Base-by-base conservation (phyloP, 2,329 filamentous ascomycete genomes). In the Mycosphaerella arachidis region DNA sequence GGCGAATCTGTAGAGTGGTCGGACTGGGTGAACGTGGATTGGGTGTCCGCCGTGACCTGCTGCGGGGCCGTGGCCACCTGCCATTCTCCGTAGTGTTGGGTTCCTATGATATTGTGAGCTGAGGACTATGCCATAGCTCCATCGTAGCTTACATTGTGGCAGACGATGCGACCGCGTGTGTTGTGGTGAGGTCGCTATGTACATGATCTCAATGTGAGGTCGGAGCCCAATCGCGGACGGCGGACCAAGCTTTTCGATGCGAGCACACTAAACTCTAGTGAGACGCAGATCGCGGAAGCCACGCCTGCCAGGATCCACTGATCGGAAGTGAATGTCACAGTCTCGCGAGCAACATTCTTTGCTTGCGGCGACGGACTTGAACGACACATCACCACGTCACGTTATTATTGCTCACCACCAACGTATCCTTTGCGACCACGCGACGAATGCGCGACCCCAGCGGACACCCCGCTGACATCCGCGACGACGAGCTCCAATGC, bases 1-100 rank as follows among this genome's bases (percentile, higher is more conserved):
- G 60, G 87, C 84, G 76, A 93, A 89, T 74, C 91, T 86, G 81
- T 97, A 96, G 67, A 96, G 73, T 50, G 85, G 86, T 63, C 84
- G 81, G 53, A 78, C 82, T 35, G 82, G 84, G 73, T 84, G 86
- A 72, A 88, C 76, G 72, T 82, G 78, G 68, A 84, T 76, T 58
- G 81, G 82, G 73, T 84, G 82, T 62, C 70, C 75, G 66, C 75
- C 75, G 66, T 77, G 68, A 72, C 73, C 72, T 69, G 73, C 66
- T 70, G 72, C 63, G 55, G 63, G 60, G 57, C 61, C 66, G 55
- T 66, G 62, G 60, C 56, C 58, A 57, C 64, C 68, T 62, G 67
- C 68, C 68, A 64, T 68, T 57, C 40, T 55, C 56, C 33, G 50
- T 51, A 66, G 50, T 48, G 54, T 40, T 7, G 6, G 24, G 30